phyloP scores from a whole-genome alignment of 1,139 yeast species.

The Kurtzmaniella quercitrusa region DNA sequence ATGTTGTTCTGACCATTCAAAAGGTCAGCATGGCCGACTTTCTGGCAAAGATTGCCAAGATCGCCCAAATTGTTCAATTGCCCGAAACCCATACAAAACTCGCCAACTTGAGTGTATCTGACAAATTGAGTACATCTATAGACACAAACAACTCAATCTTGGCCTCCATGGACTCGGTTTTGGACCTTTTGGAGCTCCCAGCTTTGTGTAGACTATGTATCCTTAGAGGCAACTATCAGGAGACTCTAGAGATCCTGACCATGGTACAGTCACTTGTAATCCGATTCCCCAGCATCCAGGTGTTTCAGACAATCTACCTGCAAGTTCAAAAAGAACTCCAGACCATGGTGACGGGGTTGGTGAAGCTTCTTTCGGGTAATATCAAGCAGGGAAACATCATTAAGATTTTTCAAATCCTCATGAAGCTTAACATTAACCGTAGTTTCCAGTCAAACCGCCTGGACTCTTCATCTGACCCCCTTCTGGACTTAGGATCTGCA shows the following conservation, averaged over 20 bases:
- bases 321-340: slow-evolving; percentile 57
- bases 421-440: slow-evolving; percentile 43
- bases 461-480: not conserved
- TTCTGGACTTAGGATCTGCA: slow-evolving; percentile 6
- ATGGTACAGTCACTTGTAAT: slow-evolving; percentile 63
- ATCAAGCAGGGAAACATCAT: slow-evolving; percentile 72
- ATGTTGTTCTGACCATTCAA: slow-evolving; percentile 24
- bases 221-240: slow-evolving; percentile 81
- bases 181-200: slow-evolving; percentile 81
- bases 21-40: slow-evolving; percentile 20
- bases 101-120: slow-evolving; percentile 10
- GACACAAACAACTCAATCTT: slow-evolving; percentile 37
- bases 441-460: slow-evolving; percentile 18
- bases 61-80: slow-evolving; percentile 13
- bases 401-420: slow-evolving; percentile 73
- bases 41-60: slow-evolving; percentile 17
- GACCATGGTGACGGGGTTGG: slow-evolving; percentile 63
- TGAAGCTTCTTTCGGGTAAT: slow-evolving; percentile 68
- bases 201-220: slow-evolving; percentile 80
- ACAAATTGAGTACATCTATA: slow-evolving; percentile 19
- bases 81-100: not conserved
- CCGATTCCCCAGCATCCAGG: slow-evolving; percentile 59
- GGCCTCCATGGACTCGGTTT: slow-evolving; percentile 63
- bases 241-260: slow-evolving; percentile 75
- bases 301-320: slow-evolving; percentile 52